Conservation (phyloP, 495 filamentous ascomycete genomes). For the Penicillium mononematosum region DNA sequence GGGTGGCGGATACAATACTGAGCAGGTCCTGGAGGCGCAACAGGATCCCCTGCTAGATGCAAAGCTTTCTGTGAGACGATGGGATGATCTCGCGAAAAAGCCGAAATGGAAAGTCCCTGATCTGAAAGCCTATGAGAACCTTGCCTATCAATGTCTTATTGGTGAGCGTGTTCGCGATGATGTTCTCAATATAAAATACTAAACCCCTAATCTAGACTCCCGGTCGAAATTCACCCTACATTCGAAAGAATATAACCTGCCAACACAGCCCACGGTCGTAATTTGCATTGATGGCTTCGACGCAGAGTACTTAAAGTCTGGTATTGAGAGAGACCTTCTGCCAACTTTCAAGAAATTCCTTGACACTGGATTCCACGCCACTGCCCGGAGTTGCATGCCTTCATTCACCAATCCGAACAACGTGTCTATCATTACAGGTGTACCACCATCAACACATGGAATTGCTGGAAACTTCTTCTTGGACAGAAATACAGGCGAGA, state of each 20-base stretch:
- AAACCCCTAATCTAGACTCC: conserved; percentile 14
- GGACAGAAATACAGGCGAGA: no score
- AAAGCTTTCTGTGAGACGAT: conserved; percentile 37
- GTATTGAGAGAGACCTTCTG: conserved; percentile 27
- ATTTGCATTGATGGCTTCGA: conserved; percentile 42
- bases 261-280: conserved; percentile 29
- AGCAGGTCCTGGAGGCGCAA: conserved; percentile 30
- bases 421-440: no score
- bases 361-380: no score
- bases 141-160: conserved; percentile 24
- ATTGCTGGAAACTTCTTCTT: no score
- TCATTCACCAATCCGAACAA: no score
- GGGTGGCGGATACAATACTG: conserved; percentile 36
- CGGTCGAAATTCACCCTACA: conserved; percentile 22
- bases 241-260: conserved; percentile 22
- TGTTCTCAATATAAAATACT: neutral
- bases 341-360: conserved; percentile 1
- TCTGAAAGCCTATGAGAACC: conserved; percentile 24
- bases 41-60: conserved; percentile 33
- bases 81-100: conserved; percentile 42
- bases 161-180: conserved; percentile 6
- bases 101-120: conserved; percentile 26
- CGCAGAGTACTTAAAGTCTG: conserved; percentile 32
- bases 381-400: no score
- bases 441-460: no score